Evolutionary conservation across 2,329 filamentous ascomycete species (phyloP).

Genomic region (Sporothrix humicola): DNA sequence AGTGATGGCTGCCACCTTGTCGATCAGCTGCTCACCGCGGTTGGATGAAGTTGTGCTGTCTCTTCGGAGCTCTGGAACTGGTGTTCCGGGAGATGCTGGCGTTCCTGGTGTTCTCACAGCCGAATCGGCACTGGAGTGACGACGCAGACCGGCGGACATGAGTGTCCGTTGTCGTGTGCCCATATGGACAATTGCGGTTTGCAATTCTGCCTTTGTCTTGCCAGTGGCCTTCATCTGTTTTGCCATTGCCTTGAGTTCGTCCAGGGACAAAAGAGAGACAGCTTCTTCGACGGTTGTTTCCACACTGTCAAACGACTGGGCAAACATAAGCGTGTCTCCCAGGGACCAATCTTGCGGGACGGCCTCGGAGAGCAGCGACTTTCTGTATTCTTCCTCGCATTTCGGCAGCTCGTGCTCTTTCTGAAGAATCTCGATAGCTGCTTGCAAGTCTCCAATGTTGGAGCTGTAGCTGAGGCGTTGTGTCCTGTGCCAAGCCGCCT

Average conservation of each 20-base stretch:
- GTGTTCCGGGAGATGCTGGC: background rate
- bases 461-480: constrained; percentile 77
- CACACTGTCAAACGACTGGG: constrained; percentile 73
- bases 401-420: constrained; percentile 59
- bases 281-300: constrained; percentile 84
- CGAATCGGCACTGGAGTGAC: constrained; percentile 46
- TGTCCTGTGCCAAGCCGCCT: constrained; percentile 86
- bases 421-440: constrained; percentile 71
- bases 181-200: constrained; percentile 73
- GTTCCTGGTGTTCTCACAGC: background rate
- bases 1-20: constrained; percentile 69
- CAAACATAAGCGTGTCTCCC: constrained; percentile 71
- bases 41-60: constrained; percentile 54
- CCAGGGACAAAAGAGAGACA: constrained; percentile 77
- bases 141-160: constrained; percentile 53
- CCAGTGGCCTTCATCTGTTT: constrained; percentile 87
- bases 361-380: background rate
- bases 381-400: background rate
- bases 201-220: constrained; percentile 82
- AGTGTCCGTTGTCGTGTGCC: constrained; percentile 78
- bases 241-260: constrained; percentile 83
- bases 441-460: constrained; percentile 76
- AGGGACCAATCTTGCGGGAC: constrained; percentile 54
- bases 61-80: background rate
- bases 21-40: constrained; percentile 17